Conservation (phyloP, 1,284 basidiomycete genomes). For the Pseudozyma flocculosa region DNA sequence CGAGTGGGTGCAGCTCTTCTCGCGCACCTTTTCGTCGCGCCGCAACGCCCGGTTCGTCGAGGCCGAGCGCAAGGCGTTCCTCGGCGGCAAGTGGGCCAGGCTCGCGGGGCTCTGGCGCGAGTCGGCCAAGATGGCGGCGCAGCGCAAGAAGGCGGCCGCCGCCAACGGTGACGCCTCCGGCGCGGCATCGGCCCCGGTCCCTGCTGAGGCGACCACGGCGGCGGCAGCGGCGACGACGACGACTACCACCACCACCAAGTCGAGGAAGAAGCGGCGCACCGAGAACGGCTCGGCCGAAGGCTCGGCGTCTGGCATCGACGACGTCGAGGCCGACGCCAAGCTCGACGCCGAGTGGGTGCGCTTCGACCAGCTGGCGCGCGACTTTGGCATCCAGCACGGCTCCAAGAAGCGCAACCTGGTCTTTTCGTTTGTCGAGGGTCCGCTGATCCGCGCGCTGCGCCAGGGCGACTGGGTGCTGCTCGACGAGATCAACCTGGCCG, state of each 20-base stretch:
- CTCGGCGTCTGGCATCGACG: constrained; percentile 24
- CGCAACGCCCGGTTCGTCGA: constrained; percentile 87
- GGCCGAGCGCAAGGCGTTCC: constrained; percentile 78
- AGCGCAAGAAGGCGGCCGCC: constrained; percentile 43
- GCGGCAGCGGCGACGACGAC: too few species aligned
- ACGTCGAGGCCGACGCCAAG: constrained; percentile 25
- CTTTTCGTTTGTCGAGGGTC: constrained; percentile 94
- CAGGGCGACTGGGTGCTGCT: constrained; percentile 92
- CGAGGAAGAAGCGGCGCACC: constrained; percentile 55
- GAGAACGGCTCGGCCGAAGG: constrained; percentile 25
- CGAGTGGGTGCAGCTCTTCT: constrained; percentile 80
- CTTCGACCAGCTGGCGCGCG: constrained; percentile 72
- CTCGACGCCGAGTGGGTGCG: constrained; percentile 52
- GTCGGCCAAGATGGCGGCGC: constrained; percentile 64
- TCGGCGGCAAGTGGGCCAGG: constrained; percentile 81
- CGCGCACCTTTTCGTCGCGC: constrained; percentile 81
- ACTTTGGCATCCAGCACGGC: constrained; percentile 67
- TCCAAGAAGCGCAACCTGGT: constrained; percentile 47
- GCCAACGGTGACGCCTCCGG: constrained; percentile 11
- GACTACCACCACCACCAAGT: constrained; percentile 9
- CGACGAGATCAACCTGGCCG: constrained; percentile 95
- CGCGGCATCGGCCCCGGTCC: constrained; percentile 1
- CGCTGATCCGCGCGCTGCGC: constrained; percentile 85
- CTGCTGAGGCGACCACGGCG: not conserved
- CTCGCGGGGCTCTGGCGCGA: constrained; percentile 83